Conservation (phyloP, 2,329 filamentous ascomycete genomes). For the Fusarium sororula region DNA sequence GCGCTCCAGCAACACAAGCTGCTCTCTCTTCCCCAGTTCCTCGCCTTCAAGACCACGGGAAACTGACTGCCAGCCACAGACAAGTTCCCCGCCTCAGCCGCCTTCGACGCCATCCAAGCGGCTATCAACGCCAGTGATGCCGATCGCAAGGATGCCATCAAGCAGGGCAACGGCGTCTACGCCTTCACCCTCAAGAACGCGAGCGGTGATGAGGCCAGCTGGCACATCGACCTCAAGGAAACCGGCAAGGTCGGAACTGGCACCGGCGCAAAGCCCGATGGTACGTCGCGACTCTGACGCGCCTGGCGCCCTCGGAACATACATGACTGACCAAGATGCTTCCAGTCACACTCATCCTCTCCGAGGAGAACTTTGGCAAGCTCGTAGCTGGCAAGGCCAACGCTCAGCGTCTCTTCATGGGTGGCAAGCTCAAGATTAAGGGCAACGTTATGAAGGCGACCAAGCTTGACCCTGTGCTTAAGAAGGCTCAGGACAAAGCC, state of each 20-base stretch:
- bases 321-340: neutral
- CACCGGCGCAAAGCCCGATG: conserved; percentile 80
- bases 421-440: conserved; percentile 98
- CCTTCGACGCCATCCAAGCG: conserved; percentile 87
- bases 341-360: conserved; percentile 83
- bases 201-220: conserved; percentile 80
- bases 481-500: conserved; percentile 84
- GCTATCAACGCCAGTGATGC: conserved; percentile 74
- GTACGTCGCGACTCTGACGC: conserved; percentile 58
- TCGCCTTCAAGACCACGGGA: neutral
- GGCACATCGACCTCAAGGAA: conserved; percentile 96
- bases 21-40: neutral
- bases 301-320: neutral
- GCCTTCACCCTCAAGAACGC: conserved; percentile 93
- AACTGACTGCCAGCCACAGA: conserved; percentile 54
- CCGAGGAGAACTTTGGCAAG: conserved; percentile 86
- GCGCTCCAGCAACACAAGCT: neutral
- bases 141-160: conserved; percentile 87
- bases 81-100: conserved; percentile 87
- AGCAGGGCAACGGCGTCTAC: conserved; percentile 87
- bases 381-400: conserved; percentile 89
- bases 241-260: conserved; percentile 85
- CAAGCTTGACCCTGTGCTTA: conserved; percentile 91
- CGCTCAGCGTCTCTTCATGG: conserved; percentile 95
- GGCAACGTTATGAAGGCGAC: conserved; percentile 99